Conservation (phyloP, 1,284 basidiomycete species). For the Cutaneotrichosporon cavernicola region DNA sequence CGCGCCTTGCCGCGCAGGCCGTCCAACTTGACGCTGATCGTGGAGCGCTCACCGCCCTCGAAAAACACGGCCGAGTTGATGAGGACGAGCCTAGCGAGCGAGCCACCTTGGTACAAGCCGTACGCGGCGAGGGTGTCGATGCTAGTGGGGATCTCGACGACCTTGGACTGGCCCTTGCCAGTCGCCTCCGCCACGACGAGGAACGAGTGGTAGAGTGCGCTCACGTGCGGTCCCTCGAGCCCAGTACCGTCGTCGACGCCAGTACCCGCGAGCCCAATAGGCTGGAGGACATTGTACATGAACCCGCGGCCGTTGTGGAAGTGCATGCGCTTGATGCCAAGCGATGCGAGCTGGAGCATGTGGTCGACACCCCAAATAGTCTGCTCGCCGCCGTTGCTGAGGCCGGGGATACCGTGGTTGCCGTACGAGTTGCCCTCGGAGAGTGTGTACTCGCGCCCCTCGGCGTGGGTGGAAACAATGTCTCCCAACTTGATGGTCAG, state of each 20-base stretch:
- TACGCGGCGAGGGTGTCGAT: constrained; percentile 62
- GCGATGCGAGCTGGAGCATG: constrained; percentile 56
- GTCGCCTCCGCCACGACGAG: constrained; percentile 58
- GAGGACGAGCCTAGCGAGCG: constrained; percentile 59
- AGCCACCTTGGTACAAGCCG: constrained; percentile 60
- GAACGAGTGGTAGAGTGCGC: constrained; percentile 64
- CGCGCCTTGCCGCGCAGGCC: constrained; percentile 6
- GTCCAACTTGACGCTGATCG: constrained; percentile 4
- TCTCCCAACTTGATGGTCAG: constrained; percentile 57
- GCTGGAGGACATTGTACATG: constrained; percentile 52
- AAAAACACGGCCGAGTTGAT: constrained; percentile 54
- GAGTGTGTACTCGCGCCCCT: constrained; percentile 63
- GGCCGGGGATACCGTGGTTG: constrained; percentile 62
- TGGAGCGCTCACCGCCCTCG: constrained; percentile 4
- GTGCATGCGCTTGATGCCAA: constrained; percentile 52
- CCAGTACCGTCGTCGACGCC: constrained; percentile 58
- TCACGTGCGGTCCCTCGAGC: constrained; percentile 54
- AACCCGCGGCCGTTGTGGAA: constrained; percentile 57
- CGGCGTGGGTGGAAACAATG: constrained; percentile 56
- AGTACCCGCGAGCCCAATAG: constrained; percentile 45
- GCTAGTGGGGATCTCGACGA: constrained; percentile 60
- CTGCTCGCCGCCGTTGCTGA: constrained; percentile 68
- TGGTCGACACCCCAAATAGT: constrained; percentile 70
- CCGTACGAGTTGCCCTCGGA: constrained; percentile 12
- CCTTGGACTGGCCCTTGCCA: constrained; percentile 53